Percentiles rank a stretch among this genome's conserved stretches.
These are phyloP conservation scores for Podaxis rugospora DNA, from an alignment of 768 basidiomycete genomes.

Conservation along the genomic window DNA sequence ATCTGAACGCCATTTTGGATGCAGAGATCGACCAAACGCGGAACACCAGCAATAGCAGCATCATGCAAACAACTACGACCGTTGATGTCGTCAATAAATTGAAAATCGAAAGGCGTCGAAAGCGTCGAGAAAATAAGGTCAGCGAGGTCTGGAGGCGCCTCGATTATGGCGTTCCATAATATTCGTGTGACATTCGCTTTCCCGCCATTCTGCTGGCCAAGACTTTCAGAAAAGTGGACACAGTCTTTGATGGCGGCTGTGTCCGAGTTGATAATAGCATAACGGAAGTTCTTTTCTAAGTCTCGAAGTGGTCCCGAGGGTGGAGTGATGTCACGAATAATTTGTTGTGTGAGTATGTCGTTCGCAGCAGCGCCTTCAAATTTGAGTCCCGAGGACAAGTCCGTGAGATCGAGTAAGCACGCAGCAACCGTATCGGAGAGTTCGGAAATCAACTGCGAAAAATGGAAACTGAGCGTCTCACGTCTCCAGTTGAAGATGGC, in stretches of 20 bases:
- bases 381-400: constrained; percentile 68
- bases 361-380: constrained; percentile 77
- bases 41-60: constrained; percentile 80
- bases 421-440: constrained; percentile 89
- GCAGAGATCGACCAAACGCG: constrained; percentile 77
- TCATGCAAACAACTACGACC: constrained; percentile 92
- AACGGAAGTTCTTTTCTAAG: constrained; percentile 82
- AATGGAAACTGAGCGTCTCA: neutral
- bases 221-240: constrained; percentile 62
- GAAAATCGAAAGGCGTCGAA: constrained; percentile 75
- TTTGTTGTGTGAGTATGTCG: constrained; percentile 71
- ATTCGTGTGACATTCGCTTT: constrained; percentile 81
- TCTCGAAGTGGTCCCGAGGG: constrained; percentile 78
- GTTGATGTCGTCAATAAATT: constrained; percentile 95
- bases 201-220: constrained; percentile 56
- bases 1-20: constrained; percentile 67
- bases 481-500: constrained; percentile 17
- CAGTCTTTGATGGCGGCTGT: constrained; percentile 60
- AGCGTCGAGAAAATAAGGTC: constrained; percentile 71
- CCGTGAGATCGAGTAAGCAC: constrained; percentile 74
- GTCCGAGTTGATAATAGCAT: constrained; percentile 65
- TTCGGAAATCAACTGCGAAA: constrained; percentile 81
- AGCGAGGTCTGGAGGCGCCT: constrained; percentile 68
- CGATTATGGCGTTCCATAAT: constrained; percentile 88
- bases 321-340: constrained; percentile 55